Percentiles rank a stretch among this genome's conserved stretches.
Conservation (phyloP, 257 asterid species). For the Scutellaria minor region DNA sequence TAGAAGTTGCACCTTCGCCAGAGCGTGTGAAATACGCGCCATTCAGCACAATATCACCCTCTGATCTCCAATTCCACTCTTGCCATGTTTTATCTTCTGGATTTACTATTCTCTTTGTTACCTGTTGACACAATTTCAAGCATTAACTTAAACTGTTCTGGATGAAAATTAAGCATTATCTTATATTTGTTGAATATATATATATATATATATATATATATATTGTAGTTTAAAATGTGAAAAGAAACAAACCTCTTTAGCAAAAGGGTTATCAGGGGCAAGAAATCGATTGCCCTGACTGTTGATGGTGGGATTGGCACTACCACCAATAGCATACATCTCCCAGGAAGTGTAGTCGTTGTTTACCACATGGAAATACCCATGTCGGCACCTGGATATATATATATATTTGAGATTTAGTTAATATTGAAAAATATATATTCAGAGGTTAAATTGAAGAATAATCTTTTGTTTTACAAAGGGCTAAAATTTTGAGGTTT, state of each 20-base stretch:
- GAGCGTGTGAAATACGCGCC: constrained; percentile 85
- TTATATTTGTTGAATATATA: no score
- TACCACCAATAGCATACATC: constrained; percentile 98
- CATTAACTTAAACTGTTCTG: background rate
- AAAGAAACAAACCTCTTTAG: constrained; percentile 67
- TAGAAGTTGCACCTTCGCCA: constrained; percentile 70
- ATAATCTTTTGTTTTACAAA: no score
- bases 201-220: no score
- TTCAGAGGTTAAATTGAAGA: no score
- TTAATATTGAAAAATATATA: background rate
- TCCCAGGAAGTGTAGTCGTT: constrained; percentile 92
- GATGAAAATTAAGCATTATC: no score
- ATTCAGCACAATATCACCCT: constrained; percentile 86
- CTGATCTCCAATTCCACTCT: constrained; percentile 95
- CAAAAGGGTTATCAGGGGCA: constrained; percentile 75
- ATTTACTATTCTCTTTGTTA: constrained; percentile 67
- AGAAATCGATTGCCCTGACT: constrained; percentile 93
- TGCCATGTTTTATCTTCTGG: constrained; percentile 51
- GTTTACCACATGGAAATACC: constrained; percentile 91
- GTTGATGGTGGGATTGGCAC: constrained; percentile 90
- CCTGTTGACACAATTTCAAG: constrained; percentile 43
- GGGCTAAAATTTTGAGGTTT: no score
- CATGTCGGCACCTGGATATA: constrained; percentile 79
- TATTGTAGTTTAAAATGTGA: no score
- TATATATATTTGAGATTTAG: background rate